Conservation (phyloP, 2,329 filamentous ascomycete species). For the Aspergillus brunneoviolaceus region DNA sequence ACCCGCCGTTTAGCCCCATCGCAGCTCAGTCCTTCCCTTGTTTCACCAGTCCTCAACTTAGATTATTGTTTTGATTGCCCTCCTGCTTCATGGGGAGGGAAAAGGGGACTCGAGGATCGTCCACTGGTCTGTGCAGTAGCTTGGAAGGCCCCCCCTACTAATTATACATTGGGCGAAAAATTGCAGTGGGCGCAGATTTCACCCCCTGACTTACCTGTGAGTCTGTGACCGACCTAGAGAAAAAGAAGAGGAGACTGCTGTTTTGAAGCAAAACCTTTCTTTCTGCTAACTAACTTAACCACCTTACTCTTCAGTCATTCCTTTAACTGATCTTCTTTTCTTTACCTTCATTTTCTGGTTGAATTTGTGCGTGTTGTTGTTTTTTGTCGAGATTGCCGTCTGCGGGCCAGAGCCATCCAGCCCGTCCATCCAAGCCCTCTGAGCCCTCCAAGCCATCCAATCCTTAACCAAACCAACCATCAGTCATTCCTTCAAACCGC, state of each 20-base stretch:
- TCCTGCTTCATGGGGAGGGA: slow-evolving; percentile 5
- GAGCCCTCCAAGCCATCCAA: not conserved
- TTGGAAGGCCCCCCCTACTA: slow-evolving; percentile 15
- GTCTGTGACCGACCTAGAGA: not conserved
- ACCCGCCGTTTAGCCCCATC: slow-evolving; percentile 1
- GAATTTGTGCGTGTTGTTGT: not conserved
- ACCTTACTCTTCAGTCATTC: not conserved
- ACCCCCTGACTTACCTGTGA: slow-evolving; percentile 4
- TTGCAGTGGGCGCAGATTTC: not conserved
- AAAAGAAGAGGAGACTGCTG: not conserved
- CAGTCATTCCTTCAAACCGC: slow-evolving; percentile 2
- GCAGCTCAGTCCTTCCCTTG: slow-evolving; percentile 2
- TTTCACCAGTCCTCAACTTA: slow-evolving; percentile 2
- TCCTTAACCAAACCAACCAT: not conserved
- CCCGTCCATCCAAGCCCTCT: not conserved
- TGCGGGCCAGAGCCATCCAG: not conserved
- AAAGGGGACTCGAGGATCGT: slow-evolving; percentile 22
- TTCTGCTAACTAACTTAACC: not conserved
- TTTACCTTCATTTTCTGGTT: not conserved
- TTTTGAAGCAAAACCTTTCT: not conserved
- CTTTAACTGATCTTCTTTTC: not conserved
- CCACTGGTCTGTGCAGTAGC: slow-evolving; percentile 17
- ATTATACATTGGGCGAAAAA: slow-evolving; percentile 3
- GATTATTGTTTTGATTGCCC: slow-evolving; percentile 2
- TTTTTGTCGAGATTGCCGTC: not conserved